Conservation (phyloP, 345 rosid genomes). For the Rhizophora apiculata region DNA sequence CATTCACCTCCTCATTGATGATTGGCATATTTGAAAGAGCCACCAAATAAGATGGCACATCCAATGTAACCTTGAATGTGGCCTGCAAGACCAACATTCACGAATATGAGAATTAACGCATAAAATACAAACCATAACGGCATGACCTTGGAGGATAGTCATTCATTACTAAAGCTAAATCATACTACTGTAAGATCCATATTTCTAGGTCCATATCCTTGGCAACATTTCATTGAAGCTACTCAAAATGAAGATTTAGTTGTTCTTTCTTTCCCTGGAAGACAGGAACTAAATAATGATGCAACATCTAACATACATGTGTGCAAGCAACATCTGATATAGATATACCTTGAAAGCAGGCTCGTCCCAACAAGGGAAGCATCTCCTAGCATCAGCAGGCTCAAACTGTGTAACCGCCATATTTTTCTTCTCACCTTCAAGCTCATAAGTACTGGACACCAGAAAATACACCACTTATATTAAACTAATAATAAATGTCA, state of each 20-base stretch:
- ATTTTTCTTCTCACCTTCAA: constrained; percentile 85
- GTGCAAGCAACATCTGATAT: no score
- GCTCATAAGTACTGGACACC: constrained; percentile 55
- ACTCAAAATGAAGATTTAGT: neutral
- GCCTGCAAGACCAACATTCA: constrained; percentile 52
- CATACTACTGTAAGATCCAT: neutral
- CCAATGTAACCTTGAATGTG: constrained; percentile 82
- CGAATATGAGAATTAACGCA: no score
- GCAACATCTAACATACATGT: neutral
- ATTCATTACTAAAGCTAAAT: no score
- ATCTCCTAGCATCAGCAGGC: constrained; percentile 91
- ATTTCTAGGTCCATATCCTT: neutral
- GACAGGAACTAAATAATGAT: neutral
- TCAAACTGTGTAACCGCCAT: constrained; percentile 99
- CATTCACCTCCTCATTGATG: constrained; percentile 64
- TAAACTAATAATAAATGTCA: neutral
- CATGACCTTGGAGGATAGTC: no score
- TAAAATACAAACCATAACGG: no score
- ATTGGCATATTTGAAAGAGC: constrained; percentile 95
- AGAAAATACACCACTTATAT: no score
- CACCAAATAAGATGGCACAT: constrained; percentile 74
- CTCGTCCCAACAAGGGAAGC: constrained; percentile 99
- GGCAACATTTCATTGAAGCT: no score
- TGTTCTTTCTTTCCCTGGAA: neutral
- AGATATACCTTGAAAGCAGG: constrained; percentile 79